A percentile compares a stretch with the other conserved stretches of the same genome.
Evolutionary conservation across 2,329 filamentous ascomycete genomes (phyloP).

Genomic region (Geosmithia morbida): DNA sequence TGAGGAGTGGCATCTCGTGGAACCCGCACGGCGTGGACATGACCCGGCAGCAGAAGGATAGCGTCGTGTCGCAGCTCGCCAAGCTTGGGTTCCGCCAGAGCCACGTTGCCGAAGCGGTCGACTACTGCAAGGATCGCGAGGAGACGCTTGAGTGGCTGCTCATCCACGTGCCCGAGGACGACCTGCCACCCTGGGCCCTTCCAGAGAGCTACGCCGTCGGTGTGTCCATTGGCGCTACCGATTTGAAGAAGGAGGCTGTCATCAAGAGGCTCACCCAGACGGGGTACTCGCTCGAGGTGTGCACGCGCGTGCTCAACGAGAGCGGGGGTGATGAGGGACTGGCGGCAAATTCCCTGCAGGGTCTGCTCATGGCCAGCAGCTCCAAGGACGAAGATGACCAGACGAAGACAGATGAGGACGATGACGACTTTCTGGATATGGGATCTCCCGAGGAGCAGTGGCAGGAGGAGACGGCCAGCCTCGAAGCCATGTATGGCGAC

Average conservation of each 20-base stretch:
- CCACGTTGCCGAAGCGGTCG: constrained; percentile 77
- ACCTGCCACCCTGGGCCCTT: constrained; percentile 82
- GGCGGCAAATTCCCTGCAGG: constrained; percentile 69
- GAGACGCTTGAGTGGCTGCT: constrained; percentile 93
- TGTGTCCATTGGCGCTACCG: constrained; percentile 69
- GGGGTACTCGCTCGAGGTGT: constrained; percentile 77
- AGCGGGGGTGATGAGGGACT: constrained; percentile 57
- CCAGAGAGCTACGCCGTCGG: constrained; percentile 87
- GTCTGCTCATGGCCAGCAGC: constrained; percentile 16
- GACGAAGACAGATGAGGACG: constrained; percentile 16
- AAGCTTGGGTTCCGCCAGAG: constrained; percentile 77
- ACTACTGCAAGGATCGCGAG: constrained; percentile 79
- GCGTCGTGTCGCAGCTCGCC: constrained; percentile 58
- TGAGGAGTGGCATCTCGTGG: constrained; percentile 72
- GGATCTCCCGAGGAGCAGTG: constrained; percentile 51
- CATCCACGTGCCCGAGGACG: constrained; percentile 93
- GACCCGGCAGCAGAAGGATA: constrained; percentile 35
- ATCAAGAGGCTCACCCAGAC: constrained; percentile 69
- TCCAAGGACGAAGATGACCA: constrained; percentile 2
- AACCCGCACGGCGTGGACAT: constrained; percentile 67
- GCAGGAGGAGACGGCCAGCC: constrained; percentile 71
- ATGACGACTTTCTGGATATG: constrained; percentile 28
- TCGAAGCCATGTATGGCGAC: constrained; percentile 78
- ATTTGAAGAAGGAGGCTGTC: constrained; percentile 67
- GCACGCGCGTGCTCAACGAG: constrained; percentile 60